Conservation (phyloP, 129 eudicot genomes). For the Artemisia annua region DNA sequence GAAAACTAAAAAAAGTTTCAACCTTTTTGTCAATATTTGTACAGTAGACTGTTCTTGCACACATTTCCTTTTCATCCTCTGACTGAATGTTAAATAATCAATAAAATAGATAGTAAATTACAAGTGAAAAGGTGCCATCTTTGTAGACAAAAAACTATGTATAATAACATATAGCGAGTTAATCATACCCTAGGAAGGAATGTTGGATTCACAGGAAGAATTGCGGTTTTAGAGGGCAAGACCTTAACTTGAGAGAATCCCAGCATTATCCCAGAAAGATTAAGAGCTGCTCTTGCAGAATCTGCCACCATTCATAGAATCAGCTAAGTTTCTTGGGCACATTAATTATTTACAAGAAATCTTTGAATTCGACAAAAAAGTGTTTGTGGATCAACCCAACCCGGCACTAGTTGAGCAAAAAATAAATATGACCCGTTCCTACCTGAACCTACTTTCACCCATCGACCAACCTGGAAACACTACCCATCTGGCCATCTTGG, state of each 20-base stretch:
- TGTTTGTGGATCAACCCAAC: no score
- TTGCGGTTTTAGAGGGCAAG: conserved; percentile 96
- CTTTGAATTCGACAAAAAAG: no score
- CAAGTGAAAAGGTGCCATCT: conserved; percentile 14
- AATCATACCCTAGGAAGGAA: conserved; percentile 85
- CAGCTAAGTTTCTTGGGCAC: background rate
- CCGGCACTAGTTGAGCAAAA: no score
- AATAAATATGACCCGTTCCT: no score
- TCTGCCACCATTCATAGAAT: conserved; percentile 45
- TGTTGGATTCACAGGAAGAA: conserved; percentile 98
- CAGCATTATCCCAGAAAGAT: conserved; percentile 69
- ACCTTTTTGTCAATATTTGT: conserved; percentile 99
- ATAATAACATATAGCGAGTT: background rate
- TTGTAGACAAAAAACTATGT: background rate
- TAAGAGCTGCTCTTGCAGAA: conserved; percentile 86
- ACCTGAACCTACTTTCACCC: no score
- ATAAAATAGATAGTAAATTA: conserved; percentile 7
- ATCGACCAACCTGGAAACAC: no score
- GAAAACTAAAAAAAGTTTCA: conserved; percentile 8
- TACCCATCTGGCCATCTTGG: no score
- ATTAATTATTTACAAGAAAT: no score
- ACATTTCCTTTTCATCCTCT: conserved; percentile 97
- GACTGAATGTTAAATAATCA: conserved; percentile 49
- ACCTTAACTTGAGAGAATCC: conserved; percentile 85
- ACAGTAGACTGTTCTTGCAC: conserved; percentile 95